A percentile compares a stretch with the other conserved stretches of the same genome.
Conservation (phyloP, 352 stramenopile species). For the Globisporangium acanthophoron region DNA sequence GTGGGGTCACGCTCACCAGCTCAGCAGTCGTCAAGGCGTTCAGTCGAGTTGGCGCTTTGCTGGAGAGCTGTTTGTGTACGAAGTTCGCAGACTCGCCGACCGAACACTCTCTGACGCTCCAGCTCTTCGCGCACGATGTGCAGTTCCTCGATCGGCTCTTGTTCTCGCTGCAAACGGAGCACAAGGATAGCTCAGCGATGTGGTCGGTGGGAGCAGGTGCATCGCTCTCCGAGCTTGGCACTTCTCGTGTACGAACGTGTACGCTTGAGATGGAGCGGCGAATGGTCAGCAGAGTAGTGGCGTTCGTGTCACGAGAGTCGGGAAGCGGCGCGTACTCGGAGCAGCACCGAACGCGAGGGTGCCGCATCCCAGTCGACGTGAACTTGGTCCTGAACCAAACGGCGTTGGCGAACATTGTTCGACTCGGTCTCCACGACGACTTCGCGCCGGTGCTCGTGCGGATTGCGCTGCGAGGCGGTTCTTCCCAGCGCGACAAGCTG, state of each 20-base stretch:
- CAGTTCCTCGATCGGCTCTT: slow-evolving; percentile 52
- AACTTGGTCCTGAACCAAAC: slow-evolving; percentile 38
- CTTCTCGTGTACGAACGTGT: slow-evolving; percentile 14
- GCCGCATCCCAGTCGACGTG: slow-evolving; percentile 19
- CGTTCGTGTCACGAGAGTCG: neutral
- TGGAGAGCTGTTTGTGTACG: slow-evolving; percentile 17
- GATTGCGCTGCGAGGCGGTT: slow-evolving; percentile 3
- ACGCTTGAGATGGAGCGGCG: slow-evolving; percentile 20
- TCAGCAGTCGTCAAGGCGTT: slow-evolving; percentile 14
- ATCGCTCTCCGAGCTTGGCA: neutral
- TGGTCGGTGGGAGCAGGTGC: neutral
- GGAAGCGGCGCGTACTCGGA: neutral
- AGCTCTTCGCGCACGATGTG: slow-evolving; percentile 22
- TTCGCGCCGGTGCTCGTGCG: slow-evolving; percentile 21
- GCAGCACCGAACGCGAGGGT: neutral
- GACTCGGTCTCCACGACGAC: slow-evolving; percentile 25
- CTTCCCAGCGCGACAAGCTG: slow-evolving; percentile 34
- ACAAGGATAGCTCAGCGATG: neutral
- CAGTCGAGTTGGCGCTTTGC: slow-evolving; percentile 22
- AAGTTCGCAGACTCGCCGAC: neutral
- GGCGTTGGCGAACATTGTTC: slow-evolving; percentile 40
- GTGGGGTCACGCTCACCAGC: slow-evolving; percentile 22
- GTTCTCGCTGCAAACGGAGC: slow-evolving; percentile 28
- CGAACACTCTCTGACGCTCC: slow-evolving; percentile 5
- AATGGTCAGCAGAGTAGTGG: slow-evolving; percentile 10